Percentiles rank a stretch among this genome's conserved stretches.
phyloP scores from a whole-genome alignment of 176 grass and related monocot species.

The Carex pumila region DNA sequence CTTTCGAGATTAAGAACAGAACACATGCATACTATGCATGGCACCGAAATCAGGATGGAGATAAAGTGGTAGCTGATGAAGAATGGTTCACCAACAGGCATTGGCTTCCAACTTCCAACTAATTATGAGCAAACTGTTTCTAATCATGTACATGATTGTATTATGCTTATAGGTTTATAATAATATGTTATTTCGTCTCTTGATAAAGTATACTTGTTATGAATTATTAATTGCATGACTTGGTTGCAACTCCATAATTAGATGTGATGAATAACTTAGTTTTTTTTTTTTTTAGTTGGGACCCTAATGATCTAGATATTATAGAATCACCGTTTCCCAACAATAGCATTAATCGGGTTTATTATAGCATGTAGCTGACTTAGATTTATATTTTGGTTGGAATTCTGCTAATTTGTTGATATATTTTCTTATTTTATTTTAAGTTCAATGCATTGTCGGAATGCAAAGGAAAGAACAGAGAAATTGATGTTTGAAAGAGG shows the following conservation, averaged over 20 bases:
- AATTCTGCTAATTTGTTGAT: not conserved
- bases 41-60: slow-evolving; percentile 82
- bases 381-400: not conserved
- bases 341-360: too few relatives aligned
- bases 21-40: slow-evolving; percentile 81
- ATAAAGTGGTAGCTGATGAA: slow-evolving; percentile 44
- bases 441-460: not conserved
- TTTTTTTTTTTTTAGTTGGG: too few relatives aligned
- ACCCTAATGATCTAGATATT: too few relatives aligned
- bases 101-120: slow-evolving; percentile 41
- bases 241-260: too few relatives aligned
- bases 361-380: too few relatives aligned
- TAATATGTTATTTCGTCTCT: too few relatives aligned
- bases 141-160: too few relatives aligned
- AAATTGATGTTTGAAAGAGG: not conserved
- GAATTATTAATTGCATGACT: too few relatives aligned
- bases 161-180: too few relatives aligned
- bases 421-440: not conserved
- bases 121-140: not conserved
- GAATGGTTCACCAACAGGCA: slow-evolving; percentile 80
- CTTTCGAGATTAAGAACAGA: slow-evolving; percentile 81
- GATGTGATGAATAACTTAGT: too few relatives aligned
- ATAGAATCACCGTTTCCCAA: too few relatives aligned
- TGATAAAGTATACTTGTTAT: too few relatives aligned
- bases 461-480: not conserved